Evolutionary conservation across 306 rosid genomes (phyloP), one percentile per base, ranked within the genome.

Genomic region (Cucumis hystrix): DNA sequence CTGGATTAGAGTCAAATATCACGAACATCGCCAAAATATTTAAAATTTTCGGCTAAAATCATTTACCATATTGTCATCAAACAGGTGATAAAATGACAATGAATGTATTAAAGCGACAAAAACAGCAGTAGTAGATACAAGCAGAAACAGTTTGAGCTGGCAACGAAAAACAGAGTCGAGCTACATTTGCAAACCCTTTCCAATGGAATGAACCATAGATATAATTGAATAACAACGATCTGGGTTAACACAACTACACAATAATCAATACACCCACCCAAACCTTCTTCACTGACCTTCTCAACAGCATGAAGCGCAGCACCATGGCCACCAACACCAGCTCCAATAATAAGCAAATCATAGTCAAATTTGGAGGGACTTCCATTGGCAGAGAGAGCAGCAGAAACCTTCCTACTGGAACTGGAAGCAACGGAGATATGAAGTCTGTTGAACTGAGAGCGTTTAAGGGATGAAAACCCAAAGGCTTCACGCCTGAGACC

Each of bases 261-360:
- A 21, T 0, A 69, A 20, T 45, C 3, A 21, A 47, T 47, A 47
- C 40, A 8, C 13, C 7, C 40, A 8, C 13, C 7, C 16, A 8
- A 49, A 25, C 60, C 60, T 71, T 25, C 8, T 47, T 45, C 21
- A 7, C 10, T 2, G 72, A 96, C 99, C 98, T 92, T 92, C 86
- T 92, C 96, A 35, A 96, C 98, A 9, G 98, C 98, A 62, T 96
- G 98, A 57, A 96, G 93, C 21, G 99, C 98, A 6, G 98, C 99
- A 3, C 99, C 99, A 30, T 96, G 99, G 72, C 98, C 98, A 0
- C 98, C 99, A 67, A 96, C 99, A 9, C 99, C 99, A 9, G 99
- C 99, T 28, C 99, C 98, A 43, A 96, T 92, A 30, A 92, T 96
- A 62, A 96, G 79, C 85, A 95, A 84, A 83, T 95, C 99, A 8